Base-by-base conservation (phyloP, 345 rosid species). In the Rubroshorea leprosula region DNA sequence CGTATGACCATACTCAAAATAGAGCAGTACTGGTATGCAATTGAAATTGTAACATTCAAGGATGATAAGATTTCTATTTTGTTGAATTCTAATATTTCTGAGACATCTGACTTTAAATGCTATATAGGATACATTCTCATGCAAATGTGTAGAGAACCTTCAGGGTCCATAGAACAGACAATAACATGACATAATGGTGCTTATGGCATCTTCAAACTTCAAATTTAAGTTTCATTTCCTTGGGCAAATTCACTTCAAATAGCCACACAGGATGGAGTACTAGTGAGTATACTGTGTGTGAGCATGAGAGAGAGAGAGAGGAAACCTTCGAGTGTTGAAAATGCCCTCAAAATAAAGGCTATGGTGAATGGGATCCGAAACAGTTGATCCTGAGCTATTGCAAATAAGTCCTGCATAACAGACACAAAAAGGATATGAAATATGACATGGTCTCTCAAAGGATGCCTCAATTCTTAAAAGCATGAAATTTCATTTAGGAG, bases 371-470 rank as follows among this genome's bases (percentile, higher is more conserved):
- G 98, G 63, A 92, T 83, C 54, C 95, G 84, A 67, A 92, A 89
- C 50, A 95, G 98, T 65, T 92, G 98, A 68, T 92, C 96, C 62
- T 74, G 95, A 53, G 97, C 87, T 65, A 92, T 82, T 65, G 98
- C 84, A 82, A 92, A 89, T 72, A 92, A 78, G 65, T 92, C 98
- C 97, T 92, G 83, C 74, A 58, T 53, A 26, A 55, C 14, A 60
- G 35, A 44, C 53, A 13, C 22, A 65, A 25, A 3, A 0, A 52
- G 12, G 41, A 35, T 27, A 27, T 27, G 5, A 27, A 27, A 27
- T 27, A 3, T 3, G 5, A 27, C 4, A 27, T 3, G 31, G 8
- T 27, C 8, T 8, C 4, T 4, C 8, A 8, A 27, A 3, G 5
- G 5, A 27, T 3, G 31, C 15, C 45, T 39, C 45, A 39, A 2